Base-by-base conservation (phyloP, 352 stramenopile genomes). In the Globisporangium ultimum region DNA sequence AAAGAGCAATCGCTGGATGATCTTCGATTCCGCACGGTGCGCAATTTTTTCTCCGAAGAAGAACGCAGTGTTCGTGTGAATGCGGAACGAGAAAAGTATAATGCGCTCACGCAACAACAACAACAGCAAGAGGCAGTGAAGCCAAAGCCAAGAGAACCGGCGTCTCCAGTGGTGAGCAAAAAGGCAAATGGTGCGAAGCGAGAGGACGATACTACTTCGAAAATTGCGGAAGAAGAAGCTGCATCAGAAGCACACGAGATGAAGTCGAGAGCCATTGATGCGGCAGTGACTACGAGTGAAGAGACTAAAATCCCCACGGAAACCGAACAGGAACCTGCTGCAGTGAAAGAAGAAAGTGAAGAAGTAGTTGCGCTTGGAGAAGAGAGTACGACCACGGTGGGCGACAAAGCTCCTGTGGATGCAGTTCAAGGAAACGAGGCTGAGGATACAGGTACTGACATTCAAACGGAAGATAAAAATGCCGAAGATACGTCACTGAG, bases 61-160 rank as follows among this genome's bases (percentile, higher is more conserved):
- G 71, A 85, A 58, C 76, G 76, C 12, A 81, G 68, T 43, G 53
- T 85, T 43, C 68, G 60, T n/a, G 76, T 85, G 36, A 69, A 68
- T 48, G 71, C 73, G 0, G 76, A 80, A 50, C 80, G 76, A 22
- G 32, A 78, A 15, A 85, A 85, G 60, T 83, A 79, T 15, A 75
- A 85, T n/a, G 62, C 64, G 17, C 18, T 80, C 0, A 76, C 78
- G 17, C 69, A 83, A 40, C 66, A 83, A 5, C 15, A 50, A 32
- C 5, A 22, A 50, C 45, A n/a, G n/a, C n/a, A 22, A 50, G 48
- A 63, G 21, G 51, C 51, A 42, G 51, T 36, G 56, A 62, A 51
- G 24, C 24, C 40, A 43, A 56, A 62, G n/a, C 36, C 42, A 17
- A 58, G 58, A 42, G 50, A 55, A 10, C 1, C 28, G 28, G 28